Conservation (phyloP, 768 basidiomycete genomes). For the Xanthoconium purpureum region DNA sequence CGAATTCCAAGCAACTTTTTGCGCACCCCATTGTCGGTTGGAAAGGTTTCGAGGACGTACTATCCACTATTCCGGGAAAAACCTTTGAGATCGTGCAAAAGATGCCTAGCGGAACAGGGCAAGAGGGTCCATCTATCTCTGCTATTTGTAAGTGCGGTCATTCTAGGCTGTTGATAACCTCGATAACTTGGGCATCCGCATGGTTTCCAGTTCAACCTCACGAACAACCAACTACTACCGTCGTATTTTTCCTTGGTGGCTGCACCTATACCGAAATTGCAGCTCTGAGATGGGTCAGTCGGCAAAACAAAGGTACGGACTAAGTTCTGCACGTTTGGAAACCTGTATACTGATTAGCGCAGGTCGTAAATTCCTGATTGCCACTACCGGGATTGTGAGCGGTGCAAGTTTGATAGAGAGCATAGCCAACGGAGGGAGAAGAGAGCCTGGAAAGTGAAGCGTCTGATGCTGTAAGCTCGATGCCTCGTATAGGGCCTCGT, state of each 20-base stretch:
- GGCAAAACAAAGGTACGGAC: slow-evolving; percentile 71
- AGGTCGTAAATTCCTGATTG: slow-evolving; percentile 88
- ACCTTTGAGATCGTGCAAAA: slow-evolving; percentile 75
- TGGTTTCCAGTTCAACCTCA: slow-evolving; percentile 41
- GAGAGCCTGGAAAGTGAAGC: slow-evolving; percentile 36
- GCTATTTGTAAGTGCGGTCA: slow-evolving; percentile 34
- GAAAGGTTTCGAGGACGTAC: slow-evolving; percentile 94
- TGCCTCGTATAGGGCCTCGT: slow-evolving; percentile 1
- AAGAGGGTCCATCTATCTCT: slow-evolving; percentile 27
- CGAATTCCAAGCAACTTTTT: slow-evolving; percentile 53
- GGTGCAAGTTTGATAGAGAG: slow-evolving; percentile 72
- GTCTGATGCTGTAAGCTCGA: slow-evolving; percentile 27
- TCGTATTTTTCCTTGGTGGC: slow-evolving; percentile 96
- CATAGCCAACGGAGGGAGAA: slow-evolving; percentile 46
- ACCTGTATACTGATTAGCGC: slow-evolving; percentile 14
- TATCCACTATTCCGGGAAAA: slow-evolving; percentile 78
- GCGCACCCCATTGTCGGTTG: slow-evolving; percentile 94
- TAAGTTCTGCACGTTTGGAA: neutral
- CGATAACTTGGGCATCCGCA: neutral
- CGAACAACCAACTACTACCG: slow-evolving; percentile 73
- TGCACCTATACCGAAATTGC: slow-evolving; percentile 98
- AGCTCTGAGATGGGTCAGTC: slow-evolving; percentile 87
- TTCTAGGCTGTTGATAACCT: neutral
- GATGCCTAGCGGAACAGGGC: slow-evolving; percentile 27
- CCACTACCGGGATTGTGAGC: slow-evolving; percentile 87